Evolutionary conservation across 2,329 filamentous ascomycete species (phyloP).

Genomic region (Knoxdaviesia capensis): DNA sequence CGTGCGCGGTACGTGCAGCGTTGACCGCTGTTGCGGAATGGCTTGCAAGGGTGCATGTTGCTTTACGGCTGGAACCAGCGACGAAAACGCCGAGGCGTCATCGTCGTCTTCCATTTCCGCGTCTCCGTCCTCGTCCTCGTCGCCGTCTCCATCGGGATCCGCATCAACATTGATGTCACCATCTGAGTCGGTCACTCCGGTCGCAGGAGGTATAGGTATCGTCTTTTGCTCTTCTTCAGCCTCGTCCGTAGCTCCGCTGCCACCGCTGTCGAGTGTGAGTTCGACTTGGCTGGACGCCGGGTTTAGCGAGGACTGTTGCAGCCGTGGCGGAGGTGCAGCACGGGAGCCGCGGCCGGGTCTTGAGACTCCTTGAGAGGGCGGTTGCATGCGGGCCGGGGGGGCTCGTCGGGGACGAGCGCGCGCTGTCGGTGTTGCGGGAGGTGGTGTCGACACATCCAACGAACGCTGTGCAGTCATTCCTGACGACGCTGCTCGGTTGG

Average conservation of each 20-base stretch:
- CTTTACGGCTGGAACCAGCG: slow-evolving; percentile 11
- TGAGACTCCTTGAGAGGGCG: slow-evolving; percentile 14
- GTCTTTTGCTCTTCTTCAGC: not conserved
- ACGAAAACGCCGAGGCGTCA: slow-evolving; percentile 4
- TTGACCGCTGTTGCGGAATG: slow-evolving; percentile 16
- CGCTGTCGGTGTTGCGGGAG: slow-evolving; percentile 7
- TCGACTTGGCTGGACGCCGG: no score
- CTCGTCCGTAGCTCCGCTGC: slow-evolving; percentile 16
- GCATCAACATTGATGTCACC: slow-evolving; percentile 13
- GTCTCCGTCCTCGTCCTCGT: slow-evolving; percentile 20
- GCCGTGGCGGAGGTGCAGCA: slow-evolving; percentile 15
- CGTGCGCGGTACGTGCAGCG: slow-evolving; percentile 22
- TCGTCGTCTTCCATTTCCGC: slow-evolving; percentile 39
- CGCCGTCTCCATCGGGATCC: slow-evolving; percentile 10
- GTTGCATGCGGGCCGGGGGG: slow-evolving; percentile 12
- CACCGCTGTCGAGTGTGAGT: no score
- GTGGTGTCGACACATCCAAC: slow-evolving; percentile 17
- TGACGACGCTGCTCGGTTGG: slow-evolving; percentile 19
- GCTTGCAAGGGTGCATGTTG: slow-evolving; percentile 9
- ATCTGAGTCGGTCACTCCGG: slow-evolving; percentile 16
- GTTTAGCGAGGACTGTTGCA: slow-evolving; percentile 15
- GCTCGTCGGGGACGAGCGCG: slow-evolving; percentile 3
- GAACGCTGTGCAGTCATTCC: slow-evolving; percentile 30
- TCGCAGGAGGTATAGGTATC: slow-evolving; percentile 17
- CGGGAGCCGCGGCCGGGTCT: slow-evolving; percentile 14